Conservation (phyloP, 306 rosid genomes). For the Mucuna pruriens region DNA sequence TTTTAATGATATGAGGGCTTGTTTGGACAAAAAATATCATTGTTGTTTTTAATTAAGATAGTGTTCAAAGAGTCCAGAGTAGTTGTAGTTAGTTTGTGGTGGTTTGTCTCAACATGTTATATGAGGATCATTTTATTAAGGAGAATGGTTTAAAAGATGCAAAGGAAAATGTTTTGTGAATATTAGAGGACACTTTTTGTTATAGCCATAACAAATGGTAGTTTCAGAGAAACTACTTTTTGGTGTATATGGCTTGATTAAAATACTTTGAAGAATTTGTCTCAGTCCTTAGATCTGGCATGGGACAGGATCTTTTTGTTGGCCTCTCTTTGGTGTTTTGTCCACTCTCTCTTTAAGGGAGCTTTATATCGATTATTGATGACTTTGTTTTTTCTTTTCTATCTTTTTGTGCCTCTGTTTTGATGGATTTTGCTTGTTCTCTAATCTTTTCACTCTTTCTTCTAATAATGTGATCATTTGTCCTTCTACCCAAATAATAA, state of each 20-base stretch:
- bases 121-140: background rate
- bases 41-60: background rate
- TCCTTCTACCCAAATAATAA: background rate
- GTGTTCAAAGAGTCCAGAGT: background rate
- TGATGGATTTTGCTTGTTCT: background rate
- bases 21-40: background rate
- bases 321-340: background rate
- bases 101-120: slow-evolving; percentile 2
- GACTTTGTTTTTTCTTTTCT: slow-evolving; percentile 16
- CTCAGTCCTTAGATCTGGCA: background rate
- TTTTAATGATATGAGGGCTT: background rate
- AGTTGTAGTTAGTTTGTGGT: background rate
- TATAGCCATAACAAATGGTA: background rate
- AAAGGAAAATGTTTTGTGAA: background rate
- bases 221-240: background rate
- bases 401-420: background rate
- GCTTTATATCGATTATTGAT: background rate
- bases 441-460: background rate
- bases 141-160: background rate
- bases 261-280: slow-evolving; percentile 6
- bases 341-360: background rate
- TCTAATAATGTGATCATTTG: background rate
- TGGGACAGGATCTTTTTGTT: background rate
- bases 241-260: slow-evolving; percentile 5
- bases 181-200: background rate